Conservation (phyloP, 176 grass and related monocot species). For the Raddia guianensis region DNA sequence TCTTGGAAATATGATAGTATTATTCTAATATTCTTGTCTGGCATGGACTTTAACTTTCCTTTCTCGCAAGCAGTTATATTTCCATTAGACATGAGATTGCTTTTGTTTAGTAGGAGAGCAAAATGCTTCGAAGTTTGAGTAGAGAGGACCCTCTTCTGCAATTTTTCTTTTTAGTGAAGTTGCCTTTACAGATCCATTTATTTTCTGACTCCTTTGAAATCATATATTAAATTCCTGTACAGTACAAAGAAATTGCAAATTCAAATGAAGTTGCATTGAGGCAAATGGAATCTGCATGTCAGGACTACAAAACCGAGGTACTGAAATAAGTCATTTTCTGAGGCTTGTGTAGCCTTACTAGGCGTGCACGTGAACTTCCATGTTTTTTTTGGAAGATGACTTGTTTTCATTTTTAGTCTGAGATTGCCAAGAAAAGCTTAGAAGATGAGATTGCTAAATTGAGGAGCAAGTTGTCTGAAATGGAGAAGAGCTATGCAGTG, state of each 20-base stretch:
- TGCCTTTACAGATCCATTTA: constrained; percentile 15
- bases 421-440: constrained; percentile 65
- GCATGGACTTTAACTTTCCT: neutral
- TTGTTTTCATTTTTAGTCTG: constrained; percentile 57
- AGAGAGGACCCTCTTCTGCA: neutral
- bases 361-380: constrained; percentile 24
- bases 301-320: constrained; percentile 88
- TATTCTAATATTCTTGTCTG: neutral
- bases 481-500: constrained; percentile 73
- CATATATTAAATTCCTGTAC: constrained; percentile 29
- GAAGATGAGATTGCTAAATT: constrained; percentile 78
- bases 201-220: constrained; percentile 41
- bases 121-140: neutral
- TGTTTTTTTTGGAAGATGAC: constrained; percentile 67
- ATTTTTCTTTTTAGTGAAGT: constrained; percentile 15
- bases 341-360: neutral
- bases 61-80: neutral
- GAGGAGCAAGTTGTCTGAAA: constrained; percentile 72
- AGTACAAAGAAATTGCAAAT: constrained; percentile 98
- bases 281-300: constrained; percentile 84
- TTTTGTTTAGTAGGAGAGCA: neutral
- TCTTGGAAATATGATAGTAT: neutral
- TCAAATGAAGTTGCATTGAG: constrained; percentile 91
- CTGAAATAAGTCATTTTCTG: constrained; percentile 33
- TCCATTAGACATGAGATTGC: neutral